phyloP scores from a whole-genome alignment of 2,329 filamentous ascomycete species.

The Fonsecaea multimorphosa region DNA sequence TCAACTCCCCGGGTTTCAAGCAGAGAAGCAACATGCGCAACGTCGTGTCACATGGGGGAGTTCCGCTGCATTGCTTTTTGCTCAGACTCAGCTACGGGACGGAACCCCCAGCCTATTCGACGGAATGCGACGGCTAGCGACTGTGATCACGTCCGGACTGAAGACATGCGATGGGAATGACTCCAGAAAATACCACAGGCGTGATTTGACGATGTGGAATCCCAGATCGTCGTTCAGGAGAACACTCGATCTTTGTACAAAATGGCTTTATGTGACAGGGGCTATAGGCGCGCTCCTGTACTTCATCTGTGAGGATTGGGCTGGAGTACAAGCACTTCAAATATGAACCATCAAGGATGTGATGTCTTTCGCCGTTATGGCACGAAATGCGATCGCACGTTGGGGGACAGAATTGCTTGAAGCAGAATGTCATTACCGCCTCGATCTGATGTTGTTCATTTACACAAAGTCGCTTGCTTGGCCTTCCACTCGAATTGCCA shows the following conservation, averaged over 20 bases:
- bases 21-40: background rate
- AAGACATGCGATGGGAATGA: background rate
- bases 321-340: background rate
- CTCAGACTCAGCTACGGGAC: background rate
- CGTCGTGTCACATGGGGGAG: background rate
- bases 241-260: background rate
- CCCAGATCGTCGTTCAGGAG: background rate
- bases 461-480: constrained; percentile 16
- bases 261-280: background rate
- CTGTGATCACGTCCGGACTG: background rate
- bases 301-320: background rate
- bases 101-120: background rate
- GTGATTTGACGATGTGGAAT: background rate
- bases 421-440: constrained; percentile 21
- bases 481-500: background rate
- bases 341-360: background rate
- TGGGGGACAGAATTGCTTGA: background rate
- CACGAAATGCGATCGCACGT: background rate
- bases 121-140: background rate
- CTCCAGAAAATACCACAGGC: background rate
- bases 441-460: constrained; percentile 28
- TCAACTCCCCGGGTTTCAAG: too few species aligned
- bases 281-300: background rate
- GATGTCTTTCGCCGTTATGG: background rate
- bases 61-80: background rate